Evolutionary conservation across 768 basidiomycete genomes (phyloP).

Genomic region (Paxillus rubicundulus): DNA sequence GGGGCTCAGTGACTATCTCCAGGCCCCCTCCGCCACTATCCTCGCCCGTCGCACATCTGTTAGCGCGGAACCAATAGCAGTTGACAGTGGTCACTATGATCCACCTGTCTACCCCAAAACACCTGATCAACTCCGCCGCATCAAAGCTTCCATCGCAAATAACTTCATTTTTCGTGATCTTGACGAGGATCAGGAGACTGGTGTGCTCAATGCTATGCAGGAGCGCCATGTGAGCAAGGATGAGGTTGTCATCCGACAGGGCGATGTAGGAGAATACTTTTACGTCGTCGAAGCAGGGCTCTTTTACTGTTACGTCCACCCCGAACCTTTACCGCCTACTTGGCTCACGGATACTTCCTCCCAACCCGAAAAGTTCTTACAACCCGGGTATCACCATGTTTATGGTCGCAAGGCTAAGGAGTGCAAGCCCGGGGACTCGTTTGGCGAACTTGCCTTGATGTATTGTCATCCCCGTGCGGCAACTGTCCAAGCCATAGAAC

Average conservation of each 20-base stretch:
- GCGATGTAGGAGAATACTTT: conserved; percentile 95
- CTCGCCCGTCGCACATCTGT: conserved; percentile 92
- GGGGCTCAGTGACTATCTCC: conserved; percentile 64
- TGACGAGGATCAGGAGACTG: conserved; percentile 92
- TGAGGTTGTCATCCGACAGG: conserved; percentile 94
- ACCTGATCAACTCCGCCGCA: conserved; percentile 79
- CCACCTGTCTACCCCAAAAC: conserved; percentile 78
- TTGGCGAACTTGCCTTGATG: conserved; percentile 97
- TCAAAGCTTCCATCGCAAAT: conserved; percentile 80
- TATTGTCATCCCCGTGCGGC: conserved; percentile 96
- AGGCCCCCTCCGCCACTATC: conserved; percentile 70
- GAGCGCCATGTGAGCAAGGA: conserved; percentile 69
- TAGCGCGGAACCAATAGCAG: conserved; percentile 92
- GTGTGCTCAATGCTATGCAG: conserved; percentile 94
- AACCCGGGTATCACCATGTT: conserved; percentile 63
- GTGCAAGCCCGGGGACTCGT: conserved; percentile 80
- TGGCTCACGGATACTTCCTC: conserved; percentile 49
- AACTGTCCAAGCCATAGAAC: conserved; percentile 81
- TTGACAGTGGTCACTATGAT: conserved; percentile 64
- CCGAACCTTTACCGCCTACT: conserved; percentile 60
- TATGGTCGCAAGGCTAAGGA: conserved; percentile 83
- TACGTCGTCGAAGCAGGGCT: conserved; percentile 93
- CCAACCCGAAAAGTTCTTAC: conserved; percentile 54
- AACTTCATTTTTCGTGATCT: conserved; percentile 96
- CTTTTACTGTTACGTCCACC: conserved; percentile 78